phyloP scores from a whole-genome alignment of 2,329 filamentous ascomycete species.

The Chrysoporthe austroafricana region DNA sequence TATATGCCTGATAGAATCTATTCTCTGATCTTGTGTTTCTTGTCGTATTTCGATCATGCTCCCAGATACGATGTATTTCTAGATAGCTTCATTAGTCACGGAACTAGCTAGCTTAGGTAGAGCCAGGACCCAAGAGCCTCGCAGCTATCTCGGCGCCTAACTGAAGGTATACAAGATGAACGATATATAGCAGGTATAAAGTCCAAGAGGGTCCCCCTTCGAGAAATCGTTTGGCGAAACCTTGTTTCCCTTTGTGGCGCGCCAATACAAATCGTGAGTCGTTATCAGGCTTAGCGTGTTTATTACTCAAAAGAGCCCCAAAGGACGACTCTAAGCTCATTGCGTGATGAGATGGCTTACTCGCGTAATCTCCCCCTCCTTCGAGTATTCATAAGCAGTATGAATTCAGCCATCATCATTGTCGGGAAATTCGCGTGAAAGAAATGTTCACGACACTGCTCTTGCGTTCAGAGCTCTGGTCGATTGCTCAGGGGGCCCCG shows the following conservation, averaged over 20 bases:
- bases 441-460: background rate
- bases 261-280: background rate
- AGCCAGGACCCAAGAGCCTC: too few species aligned
- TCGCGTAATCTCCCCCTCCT: constrained; percentile 18
- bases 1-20: too few species aligned
- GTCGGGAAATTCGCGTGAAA: background rate
- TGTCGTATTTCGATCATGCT: too few species aligned
- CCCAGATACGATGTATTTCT: too few species aligned
- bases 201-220: too few species aligned
- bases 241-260: background rate
- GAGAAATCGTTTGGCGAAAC: background rate
- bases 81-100: too few species aligned
- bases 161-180: too few species aligned
- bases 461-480: background rate
- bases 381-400: background rate
- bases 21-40: too few species aligned
- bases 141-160: too few species aligned
- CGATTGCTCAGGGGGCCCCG: background rate
- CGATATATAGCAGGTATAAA: too few species aligned
- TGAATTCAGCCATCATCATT: background rate
- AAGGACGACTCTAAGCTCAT: constrained; percentile 1
- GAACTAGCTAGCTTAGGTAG: too few species aligned
- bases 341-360: constrained; percentile 22
- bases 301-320: background rate
- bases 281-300: background rate